Evolutionary conservation across 257 asterid genomes (phyloP), one percentile per base, ranked within the genome.

Genomic region (Ilex aquifolium): DNA sequence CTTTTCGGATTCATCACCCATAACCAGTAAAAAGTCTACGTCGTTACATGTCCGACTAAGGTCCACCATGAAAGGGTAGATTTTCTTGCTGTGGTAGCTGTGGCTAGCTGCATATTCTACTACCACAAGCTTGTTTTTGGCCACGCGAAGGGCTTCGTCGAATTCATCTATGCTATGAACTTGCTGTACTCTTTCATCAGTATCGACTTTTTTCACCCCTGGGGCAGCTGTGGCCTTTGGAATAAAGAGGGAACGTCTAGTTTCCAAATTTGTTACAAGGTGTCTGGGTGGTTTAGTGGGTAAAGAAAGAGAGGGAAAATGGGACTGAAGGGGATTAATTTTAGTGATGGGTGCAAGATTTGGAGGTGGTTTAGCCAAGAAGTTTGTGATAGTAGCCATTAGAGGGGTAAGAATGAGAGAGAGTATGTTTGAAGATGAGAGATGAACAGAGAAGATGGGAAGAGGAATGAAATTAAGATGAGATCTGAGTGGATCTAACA

Each of bases 1-100:
- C 0, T 76, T 80, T 0, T 80, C 97, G 1, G 96, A 82, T 56
- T 92, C 98, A 65, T 92, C 98, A 30, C 95, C 95, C 83, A 92
- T 75, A 32, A 92, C 97, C 2, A 92, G 88, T 0, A 92, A 44
- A 70, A 92, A 92, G 44, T 82, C 79, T 15, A 92, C 98, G 75
- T 92, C 98, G 86, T 65, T 77, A 82, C 98, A 92, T 44, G 75
- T 83, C 48, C 87, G 83, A 83, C 98, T 92, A 16, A 92, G 83
- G 2, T 92, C 85, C 31, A 92, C 98, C 93, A 92, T 80, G 71
- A 85, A 85, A 0, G 98, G 98, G 85, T 92, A 92, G 70, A 92
- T 86, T 31, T 80, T 56, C 59, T 62, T 72, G 78, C 93, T 85
- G 30, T 76, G 55, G 32, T 44, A 61, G 71, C 87, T 82, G 68